Conservation (phyloP, 2,329 filamentous ascomycete genomes). For the Fusarium phyllophilum region DNA sequence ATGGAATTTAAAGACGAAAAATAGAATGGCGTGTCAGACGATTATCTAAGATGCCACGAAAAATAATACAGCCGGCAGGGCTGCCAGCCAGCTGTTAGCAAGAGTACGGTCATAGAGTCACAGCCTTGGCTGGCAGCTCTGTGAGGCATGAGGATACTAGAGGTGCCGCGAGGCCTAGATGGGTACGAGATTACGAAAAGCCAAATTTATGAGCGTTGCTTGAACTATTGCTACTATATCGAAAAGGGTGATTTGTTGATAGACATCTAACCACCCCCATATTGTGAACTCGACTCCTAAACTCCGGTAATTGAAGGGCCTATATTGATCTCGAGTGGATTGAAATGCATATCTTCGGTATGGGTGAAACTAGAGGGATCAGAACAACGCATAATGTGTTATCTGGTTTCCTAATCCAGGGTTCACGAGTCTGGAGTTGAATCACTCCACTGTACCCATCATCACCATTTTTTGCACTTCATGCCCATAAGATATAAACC, state of each 20-base stretch:
- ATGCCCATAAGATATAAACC: background rate
- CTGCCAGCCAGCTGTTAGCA: slow-evolving; percentile 68
- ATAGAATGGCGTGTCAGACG: slow-evolving; percentile 52
- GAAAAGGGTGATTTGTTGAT: background rate
- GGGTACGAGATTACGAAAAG: slow-evolving; percentile 58
- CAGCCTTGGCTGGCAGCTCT: slow-evolving; percentile 71
- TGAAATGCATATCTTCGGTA: background rate
- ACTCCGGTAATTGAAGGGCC: background rate
- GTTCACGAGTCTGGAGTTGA: slow-evolving; percentile 10
- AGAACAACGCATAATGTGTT: slow-evolving; percentile 41
- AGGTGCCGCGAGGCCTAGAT: slow-evolving; percentile 68
- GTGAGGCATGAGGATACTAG: slow-evolving; percentile 67
- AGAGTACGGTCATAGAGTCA: slow-evolving; percentile 65
- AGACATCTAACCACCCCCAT: background rate
- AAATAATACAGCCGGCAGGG: slow-evolving; percentile 69
- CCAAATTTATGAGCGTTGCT: slow-evolving; percentile 26
- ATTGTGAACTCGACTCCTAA: slow-evolving; percentile 1
- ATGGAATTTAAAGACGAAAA: slow-evolving; percentile 70
- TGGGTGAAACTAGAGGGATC: slow-evolving; percentile 21
- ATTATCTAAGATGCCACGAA: slow-evolving; percentile 67
- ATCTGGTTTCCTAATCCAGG: slow-evolving; percentile 38
- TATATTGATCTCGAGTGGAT: background rate
- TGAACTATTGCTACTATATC: background rate
- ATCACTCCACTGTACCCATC: slow-evolving; percentile 18
- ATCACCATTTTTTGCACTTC: slow-evolving; percentile 12